Conservation (phyloP, 306 rosid genomes). For the Rubus parviflorus region DNA sequence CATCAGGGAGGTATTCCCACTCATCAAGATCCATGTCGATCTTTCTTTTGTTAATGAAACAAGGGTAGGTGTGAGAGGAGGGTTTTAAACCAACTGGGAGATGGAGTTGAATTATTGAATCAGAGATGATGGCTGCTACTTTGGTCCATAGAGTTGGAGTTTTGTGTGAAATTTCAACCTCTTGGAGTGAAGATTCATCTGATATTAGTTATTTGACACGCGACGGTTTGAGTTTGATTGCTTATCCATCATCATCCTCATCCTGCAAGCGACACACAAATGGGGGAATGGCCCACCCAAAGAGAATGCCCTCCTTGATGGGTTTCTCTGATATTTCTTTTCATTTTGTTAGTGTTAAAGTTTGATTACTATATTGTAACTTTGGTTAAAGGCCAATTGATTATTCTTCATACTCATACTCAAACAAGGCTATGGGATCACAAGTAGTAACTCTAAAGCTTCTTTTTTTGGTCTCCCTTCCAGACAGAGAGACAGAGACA, state of each 20-base stretch:
- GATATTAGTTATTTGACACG: neutral
- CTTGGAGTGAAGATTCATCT: conserved; percentile 30
- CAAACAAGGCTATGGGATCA: neutral
- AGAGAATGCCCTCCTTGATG: conserved; percentile 31
- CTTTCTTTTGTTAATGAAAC: neutral
- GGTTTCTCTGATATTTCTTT: conserved; percentile 23
- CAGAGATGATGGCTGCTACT: conserved; percentile 45
- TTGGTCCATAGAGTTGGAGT: conserved; percentile 25
- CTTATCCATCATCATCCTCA: conserved; percentile 40
- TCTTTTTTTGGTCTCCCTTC: neutral
- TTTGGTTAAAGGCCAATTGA: conserved; percentile 17
- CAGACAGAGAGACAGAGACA: too few species aligned
- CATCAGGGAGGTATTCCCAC: conserved; percentile 76
- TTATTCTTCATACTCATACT: neutral
- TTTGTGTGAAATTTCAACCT: conserved; percentile 33
- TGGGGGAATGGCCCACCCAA: conserved; percentile 17
- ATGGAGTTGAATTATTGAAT: conserved; percentile 26
- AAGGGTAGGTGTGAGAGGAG: neutral
- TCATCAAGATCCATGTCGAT: conserved; percentile 61
- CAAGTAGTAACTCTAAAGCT: neutral
- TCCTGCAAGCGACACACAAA: conserved; percentile 22
- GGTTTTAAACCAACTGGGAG: conserved; percentile 1
- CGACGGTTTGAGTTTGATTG: neutral
- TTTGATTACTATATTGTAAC: conserved; percentile 17
- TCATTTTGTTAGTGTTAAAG: conserved; percentile 14